Evolutionary conservation across 2,329 filamentous ascomycete species (phyloP).

Genomic region (Xylaria arbuscula): DNA sequence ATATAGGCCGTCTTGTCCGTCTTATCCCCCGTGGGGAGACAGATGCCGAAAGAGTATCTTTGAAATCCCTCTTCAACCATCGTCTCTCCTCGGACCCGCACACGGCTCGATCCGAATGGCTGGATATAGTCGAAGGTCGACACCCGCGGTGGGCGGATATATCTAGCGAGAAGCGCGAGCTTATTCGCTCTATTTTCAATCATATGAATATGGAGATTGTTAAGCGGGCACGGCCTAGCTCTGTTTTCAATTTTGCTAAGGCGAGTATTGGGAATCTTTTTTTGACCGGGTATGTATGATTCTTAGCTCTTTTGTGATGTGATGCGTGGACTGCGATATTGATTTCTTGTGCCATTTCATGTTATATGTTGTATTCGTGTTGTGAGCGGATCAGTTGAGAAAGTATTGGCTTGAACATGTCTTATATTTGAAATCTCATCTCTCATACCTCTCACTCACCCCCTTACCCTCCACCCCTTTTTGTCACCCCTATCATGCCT

Average conservation of each 20-base stretch:
- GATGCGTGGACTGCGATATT: background rate
- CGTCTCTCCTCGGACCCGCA: conserved; percentile 72
- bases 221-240: conserved; percentile 77
- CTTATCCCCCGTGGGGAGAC: conserved; percentile 78
- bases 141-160: conserved; percentile 80
- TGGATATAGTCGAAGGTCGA: conserved; percentile 85
- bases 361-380: background rate
- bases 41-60: conserved; percentile 74
- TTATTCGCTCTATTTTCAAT: conserved; percentile 82
- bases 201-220: conserved; percentile 81
- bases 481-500: background rate
- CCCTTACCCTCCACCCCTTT: background rate
- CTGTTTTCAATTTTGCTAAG: conserved; percentile 80
- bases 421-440: too few species aligned
- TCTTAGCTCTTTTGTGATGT: background rate
- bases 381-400: too few species aligned
- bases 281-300: conserved; percentile 69
- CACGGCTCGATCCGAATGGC: conserved; percentile 81
- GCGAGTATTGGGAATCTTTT: conserved; percentile 84
- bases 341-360: background rate
- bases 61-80: conserved; percentile 88
- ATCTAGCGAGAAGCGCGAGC: conserved; percentile 77
- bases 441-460: background rate
- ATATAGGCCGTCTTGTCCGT: conserved; percentile 82
- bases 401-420: too few species aligned